These are phyloP conservation scores for Rozella allomycis DNA, from an alignment of 371 early-diverging fungal genomes.

Conservation along the genomic window DNA sequence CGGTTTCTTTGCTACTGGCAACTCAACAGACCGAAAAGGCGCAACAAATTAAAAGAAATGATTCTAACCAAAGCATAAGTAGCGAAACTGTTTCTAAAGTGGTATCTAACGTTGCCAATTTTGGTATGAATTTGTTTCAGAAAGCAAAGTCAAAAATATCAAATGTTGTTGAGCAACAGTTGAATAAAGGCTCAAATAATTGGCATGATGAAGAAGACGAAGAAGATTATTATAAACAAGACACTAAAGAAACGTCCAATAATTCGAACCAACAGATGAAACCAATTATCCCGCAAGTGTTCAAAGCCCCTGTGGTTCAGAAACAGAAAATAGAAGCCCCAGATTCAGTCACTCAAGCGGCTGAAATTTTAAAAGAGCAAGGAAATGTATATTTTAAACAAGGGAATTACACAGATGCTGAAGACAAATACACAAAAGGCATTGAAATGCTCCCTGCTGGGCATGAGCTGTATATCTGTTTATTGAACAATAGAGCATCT, in stretches of 20 bases:
- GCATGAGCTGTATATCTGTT: slow-evolving; percentile 35
- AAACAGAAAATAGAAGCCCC: not conserved
- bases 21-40: slow-evolving; percentile 41
- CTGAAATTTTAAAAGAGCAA: slow-evolving; percentile 16
- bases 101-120: slow-evolving; percentile 5
- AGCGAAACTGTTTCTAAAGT: no score
- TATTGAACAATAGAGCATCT: slow-evolving; percentile 74
- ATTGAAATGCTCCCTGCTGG: slow-evolving; percentile 26
- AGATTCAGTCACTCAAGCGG: not conserved
- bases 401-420: slow-evolving; percentile 69
- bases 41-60: slow-evolving; percentile 36
- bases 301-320: not conserved
- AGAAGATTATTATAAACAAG: not conserved
- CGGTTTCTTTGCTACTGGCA: slow-evolving; percentile 39
- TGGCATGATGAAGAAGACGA: slow-evolving; percentile 2
- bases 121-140: slow-evolving; percentile 9
- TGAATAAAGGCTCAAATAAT: slow-evolving; percentile 1
- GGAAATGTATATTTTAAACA: slow-evolving; percentile 67
- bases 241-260: not conserved
- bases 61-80: slow-evolving; percentile 35
- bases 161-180: slow-evolving; percentile 5
- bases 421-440: slow-evolving; percentile 42
- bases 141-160: slow-evolving; percentile 14
- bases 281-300: not conserved
- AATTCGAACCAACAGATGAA: not conserved